Conservation (phyloP, 306 rosid species). For the Corylus avellana region DNA sequence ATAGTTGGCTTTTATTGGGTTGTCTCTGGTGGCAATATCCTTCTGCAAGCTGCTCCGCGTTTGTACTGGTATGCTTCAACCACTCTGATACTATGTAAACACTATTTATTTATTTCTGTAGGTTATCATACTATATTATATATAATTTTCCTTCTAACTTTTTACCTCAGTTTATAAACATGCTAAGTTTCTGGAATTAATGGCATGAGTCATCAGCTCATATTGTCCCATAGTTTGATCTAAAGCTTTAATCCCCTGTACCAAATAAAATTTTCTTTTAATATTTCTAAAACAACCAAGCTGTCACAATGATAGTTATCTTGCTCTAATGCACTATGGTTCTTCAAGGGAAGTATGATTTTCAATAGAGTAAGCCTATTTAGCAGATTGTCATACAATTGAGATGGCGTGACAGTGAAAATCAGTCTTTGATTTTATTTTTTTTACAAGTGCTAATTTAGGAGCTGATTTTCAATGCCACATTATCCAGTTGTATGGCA, state of each 20-base stretch:
- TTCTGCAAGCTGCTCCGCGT: constrained; percentile 73
- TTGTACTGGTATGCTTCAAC: constrained; percentile 75
- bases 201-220: not conserved
- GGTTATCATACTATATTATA: not conserved
- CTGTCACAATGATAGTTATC: constrained; percentile 14
- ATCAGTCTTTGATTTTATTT: too few relatives aligned
- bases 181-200: not conserved
- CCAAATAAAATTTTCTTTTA: not conserved
- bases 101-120: not conserved
- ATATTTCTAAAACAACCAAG: not conserved
- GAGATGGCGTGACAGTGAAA: too few relatives aligned
- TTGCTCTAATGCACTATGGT: constrained; percentile 5
- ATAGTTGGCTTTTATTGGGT: constrained; percentile 96
- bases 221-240: constrained; percentile 1
- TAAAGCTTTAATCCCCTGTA: constrained; percentile 1
- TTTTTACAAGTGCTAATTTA: too few relatives aligned
- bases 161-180: not conserved
- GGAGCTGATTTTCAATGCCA: too few relatives aligned
- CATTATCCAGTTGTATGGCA: too few relatives aligned
- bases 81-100: constrained; percentile 1
- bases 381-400: too few relatives aligned
- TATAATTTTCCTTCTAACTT: not conserved
- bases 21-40: constrained; percentile 72
- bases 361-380: not conserved
- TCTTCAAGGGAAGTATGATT: not conserved